Percentiles rank a stretch among this genome's conserved stretches.
Evolutionary conservation across 257 asterid genomes (phyloP).

Genomic region (Nicotiana obtusifolia): DNA sequence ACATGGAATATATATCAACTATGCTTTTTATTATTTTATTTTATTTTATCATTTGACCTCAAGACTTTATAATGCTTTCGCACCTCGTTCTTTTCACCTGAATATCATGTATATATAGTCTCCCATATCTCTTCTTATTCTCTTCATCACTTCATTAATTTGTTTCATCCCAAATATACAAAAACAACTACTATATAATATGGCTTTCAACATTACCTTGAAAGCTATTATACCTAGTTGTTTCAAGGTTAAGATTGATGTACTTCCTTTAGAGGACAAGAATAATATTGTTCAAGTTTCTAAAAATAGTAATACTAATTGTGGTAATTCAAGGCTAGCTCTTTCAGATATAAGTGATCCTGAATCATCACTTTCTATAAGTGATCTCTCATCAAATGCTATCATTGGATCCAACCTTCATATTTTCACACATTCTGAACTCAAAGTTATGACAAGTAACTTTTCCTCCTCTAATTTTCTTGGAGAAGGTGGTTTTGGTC

Average conservation of each 20-base stretch:
- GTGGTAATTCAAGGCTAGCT: constrained; percentile 5
- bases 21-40: background rate
- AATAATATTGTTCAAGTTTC: background rate
- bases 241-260: constrained; percentile 17
- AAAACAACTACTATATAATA: background rate
- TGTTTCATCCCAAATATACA: background rate
- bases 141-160: background rate
- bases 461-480: constrained; percentile 16
- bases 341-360: constrained; percentile 9
- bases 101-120: background rate
- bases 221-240: constrained; percentile 19
- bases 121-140: background rate
- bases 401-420: constrained; percentile 16
- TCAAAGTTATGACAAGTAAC: constrained; percentile 10
- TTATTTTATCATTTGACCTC: background rate
- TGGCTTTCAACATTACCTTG: constrained; percentile 22
- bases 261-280: background rate
- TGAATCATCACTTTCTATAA: background rate
- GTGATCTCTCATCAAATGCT: constrained; percentile 15
- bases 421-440: constrained; percentile 13
- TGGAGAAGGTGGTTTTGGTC: constrained; percentile 27
- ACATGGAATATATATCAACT: background rate
- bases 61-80: background rate
- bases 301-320: background rate
- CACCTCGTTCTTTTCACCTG: background rate